Percentiles rank a stretch among this genome's conserved stretches.
phyloP scores from a whole-genome alignment of 2,329 filamentous ascomycete genomes.

The Zalaria sp. region DNA sequence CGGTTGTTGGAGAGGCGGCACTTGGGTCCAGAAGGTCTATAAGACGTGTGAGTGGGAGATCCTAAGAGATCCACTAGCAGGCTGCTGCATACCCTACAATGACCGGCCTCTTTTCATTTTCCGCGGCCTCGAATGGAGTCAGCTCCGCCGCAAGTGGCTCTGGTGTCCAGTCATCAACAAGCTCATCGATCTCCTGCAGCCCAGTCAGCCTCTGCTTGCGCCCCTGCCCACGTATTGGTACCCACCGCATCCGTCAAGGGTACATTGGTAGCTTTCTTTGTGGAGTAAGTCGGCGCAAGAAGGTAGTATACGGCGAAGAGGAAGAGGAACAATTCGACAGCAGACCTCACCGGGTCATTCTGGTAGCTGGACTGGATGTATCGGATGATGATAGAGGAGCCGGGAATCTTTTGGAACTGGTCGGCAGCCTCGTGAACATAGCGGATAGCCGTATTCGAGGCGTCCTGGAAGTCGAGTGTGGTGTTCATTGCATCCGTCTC shows the following conservation, averaged over 20 bases:
- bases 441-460: constrained; percentile 4
- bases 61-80: not conserved
- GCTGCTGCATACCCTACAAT: constrained; percentile 59
- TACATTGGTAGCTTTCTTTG: constrained; percentile 77
- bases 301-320: constrained; percentile 93
- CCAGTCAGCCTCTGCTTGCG: not conserved
- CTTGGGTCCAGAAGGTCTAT: constrained; percentile 75
- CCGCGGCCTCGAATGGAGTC: constrained; percentile 61
- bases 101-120: constrained; percentile 73
- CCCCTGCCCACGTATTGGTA: not conserved
- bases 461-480: constrained; percentile 3
- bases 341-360: constrained; percentile 85
- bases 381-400: constrained; percentile 82
- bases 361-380: constrained; percentile 98
- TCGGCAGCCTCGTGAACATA: constrained; percentile 7
- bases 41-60: not conserved
- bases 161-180: constrained; percentile 92
- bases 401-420: constrained; percentile 79
- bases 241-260: constrained; percentile 67
- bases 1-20: constrained; percentile 77
- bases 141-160: constrained; percentile 72
- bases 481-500: constrained; percentile 4
- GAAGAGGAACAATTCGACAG: constrained; percentile 84
- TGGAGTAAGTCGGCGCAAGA: constrained; percentile 82
- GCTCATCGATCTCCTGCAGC: constrained; percentile 73